A percentile compares a stretch with the other conserved stretches of the same genome.
phyloP scores from a whole-genome alignment of 225 moss, liverwort and hornwort species.

The Neckera pumila region DNA sequence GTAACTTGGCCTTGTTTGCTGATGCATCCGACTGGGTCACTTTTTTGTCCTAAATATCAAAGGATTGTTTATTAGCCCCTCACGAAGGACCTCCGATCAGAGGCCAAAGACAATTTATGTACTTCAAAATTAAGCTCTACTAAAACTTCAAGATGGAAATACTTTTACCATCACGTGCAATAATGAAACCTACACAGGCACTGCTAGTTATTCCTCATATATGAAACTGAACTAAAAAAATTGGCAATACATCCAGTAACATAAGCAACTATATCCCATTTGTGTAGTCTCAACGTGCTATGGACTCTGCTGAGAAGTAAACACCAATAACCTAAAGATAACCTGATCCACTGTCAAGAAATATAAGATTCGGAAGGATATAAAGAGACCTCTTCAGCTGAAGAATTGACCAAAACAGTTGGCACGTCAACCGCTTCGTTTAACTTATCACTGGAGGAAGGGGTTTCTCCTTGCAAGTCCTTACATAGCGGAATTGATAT shows the following conservation, averaged over 20 bases:
- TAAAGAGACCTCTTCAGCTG: background rate
- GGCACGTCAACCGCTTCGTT: background rate
- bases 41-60: slow-evolving; percentile 15
- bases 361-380: background rate
- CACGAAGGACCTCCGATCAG: background rate
- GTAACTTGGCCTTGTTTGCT: slow-evolving; percentile 3
- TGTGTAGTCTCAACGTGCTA: background rate
- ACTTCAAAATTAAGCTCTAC: background rate
- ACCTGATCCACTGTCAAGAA: background rate
- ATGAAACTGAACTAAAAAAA: background rate
- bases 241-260: background rate
- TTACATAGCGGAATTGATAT: slow-evolving; percentile 3
- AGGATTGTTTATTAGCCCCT: background rate
- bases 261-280: background rate
- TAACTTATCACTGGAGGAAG: background rate
- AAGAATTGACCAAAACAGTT: slow-evolving; percentile 1
- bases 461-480: background rate
- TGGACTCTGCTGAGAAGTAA: background rate
- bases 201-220: background rate
- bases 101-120: background rate
- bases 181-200: background rate
- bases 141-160: background rate
- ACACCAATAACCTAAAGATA: background rate
- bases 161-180: background rate
- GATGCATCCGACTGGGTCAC: background rate